Evolutionary conservation across 1,284 basidiomycete species (phyloP).

Genomic region (Athelia psychrophila): DNA sequence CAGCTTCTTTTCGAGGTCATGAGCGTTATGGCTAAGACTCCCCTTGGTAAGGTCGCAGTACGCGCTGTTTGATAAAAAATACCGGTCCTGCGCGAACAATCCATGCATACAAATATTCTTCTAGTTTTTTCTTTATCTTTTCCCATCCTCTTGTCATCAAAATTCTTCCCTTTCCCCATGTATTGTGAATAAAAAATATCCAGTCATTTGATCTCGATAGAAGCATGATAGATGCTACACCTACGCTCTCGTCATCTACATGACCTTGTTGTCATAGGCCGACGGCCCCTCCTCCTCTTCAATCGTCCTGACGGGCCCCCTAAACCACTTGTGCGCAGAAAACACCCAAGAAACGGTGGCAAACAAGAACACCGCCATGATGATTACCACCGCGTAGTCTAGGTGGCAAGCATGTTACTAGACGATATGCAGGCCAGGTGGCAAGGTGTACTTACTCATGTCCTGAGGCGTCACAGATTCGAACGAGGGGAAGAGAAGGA

Average conservation of each 20-base stretch:
- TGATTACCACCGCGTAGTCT: conserved; percentile 70
- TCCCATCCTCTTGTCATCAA: background rate
- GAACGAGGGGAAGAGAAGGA: conserved; percentile 58
- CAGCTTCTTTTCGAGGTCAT: conserved; percentile 73
- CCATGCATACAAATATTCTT: background rate
- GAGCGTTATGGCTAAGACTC: conserved; percentile 75
- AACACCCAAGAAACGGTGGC: conserved; percentile 61
- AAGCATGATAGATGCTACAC: no score
- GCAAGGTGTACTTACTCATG: conserved; percentile 47
- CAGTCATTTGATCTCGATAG: no score
- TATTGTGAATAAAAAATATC: no score
- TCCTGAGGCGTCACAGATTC: conserved; percentile 38
- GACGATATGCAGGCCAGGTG: background rate
- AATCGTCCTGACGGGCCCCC: conserved; percentile 58
- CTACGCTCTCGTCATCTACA: no score
- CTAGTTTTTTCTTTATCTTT: background rate
- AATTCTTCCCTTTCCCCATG: background rate
- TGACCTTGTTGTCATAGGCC: background rate
- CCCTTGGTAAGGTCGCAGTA: conserved; percentile 53
- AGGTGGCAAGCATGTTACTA: background rate
- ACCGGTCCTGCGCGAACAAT: background rate
- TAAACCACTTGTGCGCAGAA: conserved; percentile 71
- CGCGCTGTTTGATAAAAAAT: background rate
- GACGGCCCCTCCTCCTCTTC: conserved; percentile 21
- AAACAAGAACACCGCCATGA: conserved; percentile 62